These are phyloP conservation scores for Daedaleopsis sinensis DNA, from an alignment of 768 basidiomycete genomes.

Conservation along the genomic window DNA sequence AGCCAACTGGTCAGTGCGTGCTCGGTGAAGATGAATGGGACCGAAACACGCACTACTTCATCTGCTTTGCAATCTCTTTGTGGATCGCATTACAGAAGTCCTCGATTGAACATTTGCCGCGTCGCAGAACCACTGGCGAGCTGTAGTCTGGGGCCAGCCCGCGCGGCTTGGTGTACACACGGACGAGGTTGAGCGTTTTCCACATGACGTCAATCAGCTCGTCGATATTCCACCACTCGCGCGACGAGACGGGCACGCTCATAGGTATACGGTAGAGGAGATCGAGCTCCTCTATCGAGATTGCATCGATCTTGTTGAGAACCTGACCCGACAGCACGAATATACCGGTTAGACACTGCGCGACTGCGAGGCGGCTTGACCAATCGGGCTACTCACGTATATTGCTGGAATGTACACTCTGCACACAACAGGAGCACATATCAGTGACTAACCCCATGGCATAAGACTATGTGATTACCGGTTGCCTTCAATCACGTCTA, in stretches of 20 bases:
- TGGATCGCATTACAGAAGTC: conserved; percentile 94
- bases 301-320: conserved; percentile 78
- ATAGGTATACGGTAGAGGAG: conserved; percentile 94
- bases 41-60: conserved; percentile 78
- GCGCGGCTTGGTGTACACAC: conserved; percentile 96
- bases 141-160: conserved; percentile 90
- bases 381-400: conserved; percentile 57
- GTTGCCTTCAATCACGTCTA: conserved; percentile 97
- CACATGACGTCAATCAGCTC: conserved; percentile 94
- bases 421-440: not conserved
- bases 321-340: conserved; percentile 6
- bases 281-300: conserved; percentile 97
- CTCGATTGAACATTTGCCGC: conserved; percentile 66
- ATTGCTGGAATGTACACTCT: conserved; percentile 94
- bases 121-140: conserved; percentile 84
- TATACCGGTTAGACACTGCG: not conserved
- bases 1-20: not conserved
- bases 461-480: conserved; percentile 45
- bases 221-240: conserved; percentile 95
- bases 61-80: conserved; percentile 96
- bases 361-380: too few species aligned
- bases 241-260: conserved; percentile 92
- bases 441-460: not conserved
- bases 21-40: not conserved
- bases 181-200: conserved; percentile 88